A percentile compares a stretch with the other conserved stretches of the same genome.
Evolutionary conservation across 2,329 filamentous ascomycete species (phyloP).

Genomic region (Pseudogymnoascus sp.): DNA sequence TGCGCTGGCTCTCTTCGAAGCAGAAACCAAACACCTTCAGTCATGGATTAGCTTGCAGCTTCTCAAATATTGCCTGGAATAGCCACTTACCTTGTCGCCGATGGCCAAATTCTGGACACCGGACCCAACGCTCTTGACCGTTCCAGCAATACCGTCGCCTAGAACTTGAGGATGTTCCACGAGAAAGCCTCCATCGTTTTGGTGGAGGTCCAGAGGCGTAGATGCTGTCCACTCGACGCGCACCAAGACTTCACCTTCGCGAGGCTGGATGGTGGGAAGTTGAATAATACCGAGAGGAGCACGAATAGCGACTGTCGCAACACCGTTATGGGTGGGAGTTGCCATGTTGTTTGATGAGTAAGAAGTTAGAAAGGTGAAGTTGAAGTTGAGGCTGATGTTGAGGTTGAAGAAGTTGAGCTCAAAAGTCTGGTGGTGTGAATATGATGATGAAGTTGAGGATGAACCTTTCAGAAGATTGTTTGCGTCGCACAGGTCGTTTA

Average conservation of each 20-base stretch:
- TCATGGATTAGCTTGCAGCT: background rate
- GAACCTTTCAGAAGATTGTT: background rate
- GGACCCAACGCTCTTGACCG: conserved; percentile 42
- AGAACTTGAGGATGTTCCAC: conserved; percentile 41
- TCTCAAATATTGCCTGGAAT: background rate
- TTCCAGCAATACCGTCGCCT: conserved; percentile 44
- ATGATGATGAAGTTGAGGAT: background rate
- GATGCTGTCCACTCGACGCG: conserved; percentile 50
- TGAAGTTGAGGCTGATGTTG: background rate
- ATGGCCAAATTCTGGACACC: conserved; percentile 35
- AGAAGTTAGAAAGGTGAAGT: background rate
- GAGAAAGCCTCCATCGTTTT: conserved; percentile 50
- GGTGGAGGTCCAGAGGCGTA: conserved; percentile 52
- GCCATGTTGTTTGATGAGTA: conserved; percentile 20
- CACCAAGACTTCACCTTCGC: conserved; percentile 41
- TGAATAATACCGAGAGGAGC: conserved; percentile 28
- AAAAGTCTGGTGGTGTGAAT: background rate
- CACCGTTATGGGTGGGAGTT: conserved; percentile 29
- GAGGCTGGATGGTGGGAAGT: conserved; percentile 24
- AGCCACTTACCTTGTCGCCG: conserved; percentile 40
- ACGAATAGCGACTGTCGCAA: conserved; percentile 32
- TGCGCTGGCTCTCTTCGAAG: conserved; percentile 38
- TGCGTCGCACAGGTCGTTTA: background rate
- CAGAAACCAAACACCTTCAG: conserved; percentile 40
- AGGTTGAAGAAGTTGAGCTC: background rate